Evolutionary conservation across 345 rosid species (phyloP).

Genomic region (Draba incana): DNA sequence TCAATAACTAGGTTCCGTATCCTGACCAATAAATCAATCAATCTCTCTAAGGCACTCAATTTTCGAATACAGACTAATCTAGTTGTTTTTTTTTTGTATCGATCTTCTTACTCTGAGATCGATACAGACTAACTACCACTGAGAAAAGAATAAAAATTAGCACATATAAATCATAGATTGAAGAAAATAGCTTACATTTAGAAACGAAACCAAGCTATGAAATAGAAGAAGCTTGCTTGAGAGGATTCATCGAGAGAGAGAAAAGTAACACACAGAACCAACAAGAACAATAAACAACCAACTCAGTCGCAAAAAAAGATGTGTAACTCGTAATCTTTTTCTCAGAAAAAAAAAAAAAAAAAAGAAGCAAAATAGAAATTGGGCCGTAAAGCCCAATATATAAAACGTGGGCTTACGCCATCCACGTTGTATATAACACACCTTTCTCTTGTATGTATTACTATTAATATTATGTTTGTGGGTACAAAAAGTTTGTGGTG

Average conservation of each 20-base stretch:
- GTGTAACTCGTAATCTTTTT: conserved; percentile 6
- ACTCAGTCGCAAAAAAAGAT: no score
- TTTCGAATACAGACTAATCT: conserved; percentile 4
- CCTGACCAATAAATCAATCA: background rate
- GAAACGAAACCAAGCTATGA: conserved; percentile 19
- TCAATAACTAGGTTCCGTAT: background rate
- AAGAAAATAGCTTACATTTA: conserved; percentile 19
- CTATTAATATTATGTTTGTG: no score
- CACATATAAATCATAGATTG: background rate
- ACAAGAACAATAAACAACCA: conserved; percentile 13
- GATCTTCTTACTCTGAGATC: conserved; percentile 19
- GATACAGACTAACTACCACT: background rate
- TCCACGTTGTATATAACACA: background rate
- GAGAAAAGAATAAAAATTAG: background rate
- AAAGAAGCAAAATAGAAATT: background rate
- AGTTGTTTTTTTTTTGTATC: background rate
- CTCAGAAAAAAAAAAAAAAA: no score
- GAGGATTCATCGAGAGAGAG: conserved; percentile 31
- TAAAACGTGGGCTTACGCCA: conserved; percentile 16
- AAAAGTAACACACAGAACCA: background rate
- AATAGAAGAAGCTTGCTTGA: conserved; percentile 25
- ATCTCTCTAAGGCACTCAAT: background rate
- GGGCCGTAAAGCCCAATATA: conserved; percentile 28
- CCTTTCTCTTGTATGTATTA: no score
- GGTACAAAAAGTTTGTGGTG: conserved; percentile 23